Evolutionary conservation across 805 yeast genomes (phyloP), one percentile per base, ranked within the genome.

Genomic region (Pichia exigua): DNA sequence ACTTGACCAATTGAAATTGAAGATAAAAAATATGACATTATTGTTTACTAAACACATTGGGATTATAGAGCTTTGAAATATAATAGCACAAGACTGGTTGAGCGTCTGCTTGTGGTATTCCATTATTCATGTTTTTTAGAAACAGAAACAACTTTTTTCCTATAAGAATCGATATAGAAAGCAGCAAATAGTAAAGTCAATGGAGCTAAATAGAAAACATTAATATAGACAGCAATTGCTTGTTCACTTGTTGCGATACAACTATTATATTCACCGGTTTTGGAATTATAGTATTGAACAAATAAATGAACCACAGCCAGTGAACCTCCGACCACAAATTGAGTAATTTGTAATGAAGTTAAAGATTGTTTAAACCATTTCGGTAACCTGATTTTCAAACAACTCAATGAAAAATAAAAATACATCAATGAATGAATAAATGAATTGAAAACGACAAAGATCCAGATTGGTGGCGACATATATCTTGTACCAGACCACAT

Each of bases 401-500:
- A 77, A 11, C 83, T 72, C 57, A 84, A 72, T 3, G 83, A 70
- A 70, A 78, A 84, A 69, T 84, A 84, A 52, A 79, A 74, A 72
- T 84, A 84, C 90, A 84, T 84, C 64, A 84, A 74, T 26, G 85
- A 72, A 70, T 84, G 90, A 62, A 84, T 83, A 63, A 84, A 78
- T n/a, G 88, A 83, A 72, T 84, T 84, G 77, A 84, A 84, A 26
- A 81, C 87, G 44, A 83, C 88, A 67, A 84, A 84, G 60, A 84
- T 81, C 90, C 90, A 84, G 64, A 84, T 84, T 38, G 90, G 90
- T 6, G 89, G 87, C 15, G 87, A 76, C 48, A 77, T 78, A 66
- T 70, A 84, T 52, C 89, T 71, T 51, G 82, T 77, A 2, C 90
- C 90, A 9, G 86, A 78, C 89, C 89, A 84, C 90, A 84, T 84